Evolutionary conservation across 2,329 filamentous ascomycete species (phyloP).

Genomic region (Botryotinia convoluta): DNA sequence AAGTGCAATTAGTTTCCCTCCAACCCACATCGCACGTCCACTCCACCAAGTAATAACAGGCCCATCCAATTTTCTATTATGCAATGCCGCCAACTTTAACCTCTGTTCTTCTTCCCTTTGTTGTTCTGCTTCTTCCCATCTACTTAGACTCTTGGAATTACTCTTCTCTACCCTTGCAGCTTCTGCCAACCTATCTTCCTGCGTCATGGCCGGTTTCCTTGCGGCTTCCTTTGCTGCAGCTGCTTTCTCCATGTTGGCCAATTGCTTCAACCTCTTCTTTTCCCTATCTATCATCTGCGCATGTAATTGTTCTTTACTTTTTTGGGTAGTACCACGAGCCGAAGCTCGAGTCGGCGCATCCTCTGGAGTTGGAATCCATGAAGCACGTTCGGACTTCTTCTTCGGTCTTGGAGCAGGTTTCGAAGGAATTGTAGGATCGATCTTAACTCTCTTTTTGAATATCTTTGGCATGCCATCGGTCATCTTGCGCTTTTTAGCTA

Average conservation of each 20-base stretch:
- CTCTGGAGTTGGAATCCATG: conserved; percentile 63
- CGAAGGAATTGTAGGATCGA: conserved; percentile 52
- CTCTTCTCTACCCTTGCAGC: conserved; percentile 79
- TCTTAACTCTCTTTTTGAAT: conserved; percentile 74
- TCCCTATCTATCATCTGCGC: conserved; percentile 73
- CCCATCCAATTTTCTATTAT: conserved; percentile 81
- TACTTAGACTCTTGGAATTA: conserved; percentile 85
- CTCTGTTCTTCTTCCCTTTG: conserved; percentile 79
- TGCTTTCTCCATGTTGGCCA: conserved; percentile 61
- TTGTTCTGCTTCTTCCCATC: conserved; percentile 93
- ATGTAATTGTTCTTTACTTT: conserved; percentile 56
- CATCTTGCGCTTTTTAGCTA: conserved; percentile 76
- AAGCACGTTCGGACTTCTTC: conserved; percentile 69
- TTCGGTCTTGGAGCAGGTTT: conserved; percentile 48
- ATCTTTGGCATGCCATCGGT: conserved; percentile 70
- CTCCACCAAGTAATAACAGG: conserved; percentile 93
- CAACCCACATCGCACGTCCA: conserved; percentile 78
- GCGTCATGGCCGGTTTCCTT: conserved; percentile 78
- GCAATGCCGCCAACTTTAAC: conserved; percentile 80
- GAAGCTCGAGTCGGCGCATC: conserved; percentile 63
- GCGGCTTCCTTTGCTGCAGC: conserved; percentile 65
- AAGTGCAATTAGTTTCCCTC: conserved; percentile 69
- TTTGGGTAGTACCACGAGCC: conserved; percentile 59
- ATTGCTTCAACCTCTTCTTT: conserved; percentile 65
- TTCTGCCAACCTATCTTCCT: conserved; percentile 79